Percentiles rank a stretch among this genome's conserved stretches.
Evolutionary conservation across 2,329 filamentous ascomycete species (phyloP).

Genomic region (Fusarium buxicola): DNA sequence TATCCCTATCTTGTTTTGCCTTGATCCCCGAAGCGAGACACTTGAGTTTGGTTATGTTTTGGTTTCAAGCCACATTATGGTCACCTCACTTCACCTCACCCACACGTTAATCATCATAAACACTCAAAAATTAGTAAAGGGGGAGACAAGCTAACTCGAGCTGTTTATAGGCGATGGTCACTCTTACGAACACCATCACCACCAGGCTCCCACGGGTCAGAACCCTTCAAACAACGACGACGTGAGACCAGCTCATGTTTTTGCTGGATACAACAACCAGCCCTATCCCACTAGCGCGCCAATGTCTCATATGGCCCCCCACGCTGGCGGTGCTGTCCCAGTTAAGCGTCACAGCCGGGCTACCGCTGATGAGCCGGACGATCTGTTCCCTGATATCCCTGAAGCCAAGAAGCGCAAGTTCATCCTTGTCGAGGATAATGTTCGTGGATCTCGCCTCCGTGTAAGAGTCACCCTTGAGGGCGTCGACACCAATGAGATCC

Average conservation of each 20-base stretch:
- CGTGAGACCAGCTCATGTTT: conserved; percentile 79
- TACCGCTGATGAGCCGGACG: conserved; percentile 70
- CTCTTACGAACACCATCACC: conserved; percentile 74
- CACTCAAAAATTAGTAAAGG: conserved; percentile 21
- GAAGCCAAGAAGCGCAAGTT: conserved; percentile 95
- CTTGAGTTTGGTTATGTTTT: conserved; percentile 30
- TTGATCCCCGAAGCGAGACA: conserved; percentile 27
- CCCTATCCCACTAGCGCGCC: conserved; percentile 65
- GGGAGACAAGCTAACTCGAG: conserved; percentile 45
- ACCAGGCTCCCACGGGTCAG: conserved; percentile 68
- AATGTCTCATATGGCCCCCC: conserved; percentile 70
- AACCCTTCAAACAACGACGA: conserved; percentile 66
- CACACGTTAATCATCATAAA: conserved; percentile 20
- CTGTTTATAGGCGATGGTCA: conserved; percentile 67
- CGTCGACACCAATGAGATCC: conserved; percentile 95
- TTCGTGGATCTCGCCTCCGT: conserved; percentile 82
- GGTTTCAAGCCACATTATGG: conserved; percentile 17
- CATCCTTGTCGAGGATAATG: conserved; percentile 91
- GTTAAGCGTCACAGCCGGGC: conserved; percentile 54
- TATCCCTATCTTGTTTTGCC: conserved; percentile 38
- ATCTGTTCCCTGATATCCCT: conserved; percentile 88
- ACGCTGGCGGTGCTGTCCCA: conserved; percentile 52
- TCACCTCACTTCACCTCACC: conserved; percentile 10
- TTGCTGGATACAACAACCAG: conserved; percentile 75
- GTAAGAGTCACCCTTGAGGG: conserved; percentile 94